Percentiles rank a stretch among this genome's conserved stretches.
Evolutionary conservation across 768 basidiomycete genomes (phyloP).

Genomic region (Gloeopeniophorella convolvens): DNA sequence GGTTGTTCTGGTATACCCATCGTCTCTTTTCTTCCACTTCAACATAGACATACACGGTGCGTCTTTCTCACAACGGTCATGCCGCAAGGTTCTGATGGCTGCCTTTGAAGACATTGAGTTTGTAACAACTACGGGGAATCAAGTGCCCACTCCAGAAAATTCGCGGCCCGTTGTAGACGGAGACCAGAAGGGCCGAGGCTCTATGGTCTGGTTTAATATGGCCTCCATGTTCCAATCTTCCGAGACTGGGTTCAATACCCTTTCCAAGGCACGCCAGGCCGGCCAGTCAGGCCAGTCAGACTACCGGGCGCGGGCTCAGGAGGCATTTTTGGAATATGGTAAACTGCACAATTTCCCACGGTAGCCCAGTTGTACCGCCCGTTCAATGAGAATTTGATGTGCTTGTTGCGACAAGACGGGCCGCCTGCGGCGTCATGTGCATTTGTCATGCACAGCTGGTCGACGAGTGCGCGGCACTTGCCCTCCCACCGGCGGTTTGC

Average conservation of each 20-base stretch:
- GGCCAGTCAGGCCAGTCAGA: no score
- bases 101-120: neutral
- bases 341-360: no score
- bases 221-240: slow-evolving; percentile 1
- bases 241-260: neutral
- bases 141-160: neutral
- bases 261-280: no score
- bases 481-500: slow-evolving; percentile 87
- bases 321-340: no score
- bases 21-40: slow-evolving; percentile 2
- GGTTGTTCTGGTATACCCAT: slow-evolving; percentile 1
- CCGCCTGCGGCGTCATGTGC: no score
- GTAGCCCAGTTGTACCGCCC: no score
- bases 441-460: slow-evolving; percentile 81
- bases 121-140: neutral
- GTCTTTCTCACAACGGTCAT: neutral
- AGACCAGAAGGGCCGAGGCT: neutral
- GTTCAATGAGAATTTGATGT: no score
- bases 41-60: neutral
- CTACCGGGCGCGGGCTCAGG: no score
- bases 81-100: neutral
- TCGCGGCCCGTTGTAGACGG: neutral
- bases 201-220: slow-evolving; percentile 4
- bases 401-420: no score
- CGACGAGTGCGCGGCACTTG: slow-evolving; percentile 85